phyloP scores from a whole-genome alignment of 345 rosid species.

The Theobroma cacao region DNA sequence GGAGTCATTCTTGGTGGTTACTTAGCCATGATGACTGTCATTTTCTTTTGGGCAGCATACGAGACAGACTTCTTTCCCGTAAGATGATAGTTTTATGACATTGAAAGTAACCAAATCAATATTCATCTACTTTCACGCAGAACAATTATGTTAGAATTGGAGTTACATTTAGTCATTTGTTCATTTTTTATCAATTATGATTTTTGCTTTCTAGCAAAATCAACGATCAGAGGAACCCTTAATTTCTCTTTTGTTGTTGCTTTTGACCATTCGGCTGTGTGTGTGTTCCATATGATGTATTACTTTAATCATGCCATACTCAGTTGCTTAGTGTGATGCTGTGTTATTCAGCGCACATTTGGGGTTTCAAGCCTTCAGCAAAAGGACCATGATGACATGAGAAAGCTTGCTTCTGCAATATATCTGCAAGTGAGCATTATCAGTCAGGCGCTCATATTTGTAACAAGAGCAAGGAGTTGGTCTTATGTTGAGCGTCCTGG shows the following conservation, averaged over 20 bases:
- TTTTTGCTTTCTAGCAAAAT: background rate
- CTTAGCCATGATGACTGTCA: conserved; percentile 67
- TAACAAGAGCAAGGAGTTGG: conserved; percentile 59
- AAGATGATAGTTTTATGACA: conserved; percentile 16
- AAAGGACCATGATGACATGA: conserved; percentile 24
- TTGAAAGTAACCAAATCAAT: background rate
- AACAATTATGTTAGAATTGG: background rate
- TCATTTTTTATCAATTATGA: background rate
- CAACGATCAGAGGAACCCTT: too few relatives aligned
- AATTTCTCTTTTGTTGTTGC: too few relatives aligned
- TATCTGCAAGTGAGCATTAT: conserved; percentile 66
- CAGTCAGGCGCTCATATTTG: conserved; percentile 70
- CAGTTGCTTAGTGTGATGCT: background rate
- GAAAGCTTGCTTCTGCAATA: conserved; percentile 54
- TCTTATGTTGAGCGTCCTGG: conserved; percentile 58
- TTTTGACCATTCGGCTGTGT: too few relatives aligned
- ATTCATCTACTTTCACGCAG: background rate
- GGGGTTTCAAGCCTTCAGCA: conserved; percentile 54
- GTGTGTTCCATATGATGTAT: too few relatives aligned
- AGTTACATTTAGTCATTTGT: background rate
- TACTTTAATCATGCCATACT: too few relatives aligned
- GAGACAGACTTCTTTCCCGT: conserved; percentile 54
- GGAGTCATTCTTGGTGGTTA: conserved; percentile 59
- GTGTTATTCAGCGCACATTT: conserved; percentile 38
- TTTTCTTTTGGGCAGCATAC: conserved; percentile 66